Percentiles rank a stretch among this genome's conserved stretches.
These are phyloP conservation scores for Daedaleopsis sinensis DNA, from an alignment of 768 basidiomycete species.

Conservation along the genomic window DNA sequence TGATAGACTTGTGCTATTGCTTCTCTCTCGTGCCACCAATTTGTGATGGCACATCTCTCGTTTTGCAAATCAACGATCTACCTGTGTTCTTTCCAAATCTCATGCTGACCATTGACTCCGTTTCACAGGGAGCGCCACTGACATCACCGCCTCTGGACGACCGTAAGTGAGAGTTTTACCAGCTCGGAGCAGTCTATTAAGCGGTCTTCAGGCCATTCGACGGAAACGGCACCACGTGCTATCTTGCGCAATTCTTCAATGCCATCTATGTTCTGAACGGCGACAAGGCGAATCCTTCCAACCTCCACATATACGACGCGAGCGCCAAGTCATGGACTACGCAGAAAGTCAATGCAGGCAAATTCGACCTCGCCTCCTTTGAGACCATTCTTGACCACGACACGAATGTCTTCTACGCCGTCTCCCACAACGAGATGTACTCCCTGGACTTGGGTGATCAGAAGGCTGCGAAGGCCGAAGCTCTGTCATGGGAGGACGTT, in stretches of 20 bases:
- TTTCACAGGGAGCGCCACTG: slow-evolving; percentile 52
- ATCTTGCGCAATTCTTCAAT: slow-evolving; percentile 80
- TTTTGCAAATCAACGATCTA: too few relatives aligned
- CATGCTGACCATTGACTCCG: background rate
- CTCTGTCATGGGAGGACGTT: slow-evolving; percentile 68
- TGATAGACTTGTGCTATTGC: too few relatives aligned
- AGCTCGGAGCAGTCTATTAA: background rate
- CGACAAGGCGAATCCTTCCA: slow-evolving; percentile 67
- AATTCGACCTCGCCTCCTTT: slow-evolving; percentile 66
- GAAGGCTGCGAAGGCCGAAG: slow-evolving; percentile 57
- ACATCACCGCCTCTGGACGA: slow-evolving; percentile 74
- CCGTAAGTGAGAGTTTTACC: slow-evolving; percentile 56
- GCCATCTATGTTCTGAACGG: slow-evolving; percentile 85
- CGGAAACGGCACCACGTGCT: slow-evolving; percentile 65
- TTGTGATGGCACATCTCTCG: too few relatives aligned
- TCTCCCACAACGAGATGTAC: slow-evolving; percentile 66
- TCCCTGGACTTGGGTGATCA: slow-evolving; percentile 71
- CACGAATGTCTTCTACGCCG: slow-evolving; percentile 86
- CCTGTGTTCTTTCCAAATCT: background rate
- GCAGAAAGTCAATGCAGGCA: slow-evolving; percentile 57
- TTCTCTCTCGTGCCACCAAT: too few relatives aligned
- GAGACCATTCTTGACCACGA: slow-evolving; percentile 89
- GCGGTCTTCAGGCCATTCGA: slow-evolving; percentile 58
- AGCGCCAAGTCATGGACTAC: slow-evolving; percentile 74
- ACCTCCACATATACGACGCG: slow-evolving; percentile 83